Evolutionary conservation across 495 filamentous ascomycete species (phyloP), one percentile per base, ranked within the genome.

Genomic region (Articulospora tetracladia): DNA sequence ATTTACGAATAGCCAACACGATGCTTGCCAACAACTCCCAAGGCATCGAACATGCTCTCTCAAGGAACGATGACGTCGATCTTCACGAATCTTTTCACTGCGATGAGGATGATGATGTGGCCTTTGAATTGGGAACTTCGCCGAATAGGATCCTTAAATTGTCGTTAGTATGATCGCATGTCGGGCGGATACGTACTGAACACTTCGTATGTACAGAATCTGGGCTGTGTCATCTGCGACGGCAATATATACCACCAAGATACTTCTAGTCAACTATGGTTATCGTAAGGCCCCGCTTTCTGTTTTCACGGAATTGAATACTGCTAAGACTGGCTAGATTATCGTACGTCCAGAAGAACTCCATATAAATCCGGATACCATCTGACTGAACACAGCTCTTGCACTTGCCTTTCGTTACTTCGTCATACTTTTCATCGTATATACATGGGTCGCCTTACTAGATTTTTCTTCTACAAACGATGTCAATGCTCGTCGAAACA

Each of bases 211-310:
- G 34, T 39, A 10, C 10, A 59, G 57, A 6, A 36, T 46, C 19
- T 61, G 58, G 58, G 32, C 11, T 17, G n/a, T 55, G 3, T 55
- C 36, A 17, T 61, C 58, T 49, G 51, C 58, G 39, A 50, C 39
- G 19, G 50, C 58, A 24, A 49, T 61, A 44, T 55, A 8, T 24
- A 55, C 51, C 13, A 55, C 58, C 1, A 61, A 61, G 41, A 24
- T 20, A 17, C 32, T 61, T 17, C 55, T 61, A 52, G 19, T 49
- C n/a, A 61, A 26, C 17, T 32, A 61, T 34, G 36, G 36, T 25
- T 61, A 27, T 25, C 58, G 58, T 61, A 55, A 39, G 34, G 10
- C n/a, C 34, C 34, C n/a, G 10, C 34, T 10, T 10, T n/a, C n/a
- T n/a, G n/a, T n/a, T n/a, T n/a, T 10, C 34, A 39, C 34, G 34